Percentiles rank a stretch among this genome's conserved stretches.
Conservation (phyloP, 1,284 basidiomycete genomes). For the Chondrostereum purpureum region DNA sequence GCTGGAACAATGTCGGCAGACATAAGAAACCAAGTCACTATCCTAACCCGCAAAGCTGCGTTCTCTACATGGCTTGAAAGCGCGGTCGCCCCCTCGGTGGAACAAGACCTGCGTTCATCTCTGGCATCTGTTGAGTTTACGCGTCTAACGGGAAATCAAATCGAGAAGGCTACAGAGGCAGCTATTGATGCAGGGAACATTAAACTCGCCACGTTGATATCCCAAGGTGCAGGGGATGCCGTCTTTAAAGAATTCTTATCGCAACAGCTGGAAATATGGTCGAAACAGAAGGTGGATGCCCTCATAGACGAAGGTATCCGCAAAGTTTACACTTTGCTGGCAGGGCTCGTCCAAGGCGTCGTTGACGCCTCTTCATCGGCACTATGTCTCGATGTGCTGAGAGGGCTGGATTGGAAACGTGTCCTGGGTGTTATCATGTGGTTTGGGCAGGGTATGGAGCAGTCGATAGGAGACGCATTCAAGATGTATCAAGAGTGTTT, state of each 20-base stretch:
- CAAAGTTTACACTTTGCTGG: constrained; percentile 81
- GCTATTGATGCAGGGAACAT: constrained; percentile 76
- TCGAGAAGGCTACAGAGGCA: constrained; percentile 75
- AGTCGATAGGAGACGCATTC: constrained; percentile 67
- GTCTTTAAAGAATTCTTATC: constrained; percentile 72
- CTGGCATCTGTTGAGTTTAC: constrained; percentile 44
- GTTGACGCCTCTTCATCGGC: constrained; percentile 60
- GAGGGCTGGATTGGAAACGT: constrained; percentile 91
- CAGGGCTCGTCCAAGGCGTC: constrained; percentile 64
- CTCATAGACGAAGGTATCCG: constrained; percentile 69
- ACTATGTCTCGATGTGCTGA: constrained; percentile 65
- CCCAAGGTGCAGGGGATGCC: constrained; percentile 81
- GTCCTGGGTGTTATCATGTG: constrained; percentile 89
- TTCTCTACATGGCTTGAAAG: constrained; percentile 84
- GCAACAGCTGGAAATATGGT: constrained; percentile 83
- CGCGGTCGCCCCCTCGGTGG: constrained; percentile 68
- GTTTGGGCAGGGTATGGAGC: constrained; percentile 77
- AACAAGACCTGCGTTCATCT: constrained; percentile 62
- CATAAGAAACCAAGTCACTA: constrained; percentile 51
- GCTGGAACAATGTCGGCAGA: constrained; percentile 48
- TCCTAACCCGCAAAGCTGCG: constrained; percentile 74
- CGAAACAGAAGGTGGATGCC: constrained; percentile 67
- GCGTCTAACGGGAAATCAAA: constrained; percentile 82
- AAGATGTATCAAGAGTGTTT: constrained; percentile 55
- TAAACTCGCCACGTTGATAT: constrained; percentile 87